Evolutionary conservation across 768 basidiomycete genomes (phyloP).

Genomic region (Leccinellum luteum): DNA sequence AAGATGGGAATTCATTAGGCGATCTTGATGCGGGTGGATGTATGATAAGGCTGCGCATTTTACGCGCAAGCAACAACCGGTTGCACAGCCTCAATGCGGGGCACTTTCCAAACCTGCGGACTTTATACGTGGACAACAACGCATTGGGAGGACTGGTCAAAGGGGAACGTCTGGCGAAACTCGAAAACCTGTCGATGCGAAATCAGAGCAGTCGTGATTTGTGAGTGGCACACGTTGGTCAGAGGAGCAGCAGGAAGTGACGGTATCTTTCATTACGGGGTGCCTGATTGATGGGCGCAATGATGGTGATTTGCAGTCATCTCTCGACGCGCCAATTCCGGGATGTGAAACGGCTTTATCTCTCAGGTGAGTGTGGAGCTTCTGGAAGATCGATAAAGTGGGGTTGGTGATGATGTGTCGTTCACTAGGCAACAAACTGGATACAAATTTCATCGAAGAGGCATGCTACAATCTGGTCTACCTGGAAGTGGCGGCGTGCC

Average conservation of each 20-base stretch:
- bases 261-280: constrained; percentile 38
- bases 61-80: constrained; percentile 82
- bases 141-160: constrained; percentile 48
- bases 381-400: constrained; percentile 14
- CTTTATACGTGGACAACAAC: constrained; percentile 92
- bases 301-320: constrained; percentile 38
- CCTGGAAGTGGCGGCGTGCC: constrained; percentile 88
- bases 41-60: constrained; percentile 74
- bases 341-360: constrained; percentile 91
- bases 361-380: constrained; percentile 67
- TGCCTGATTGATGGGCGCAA: constrained; percentile 35
- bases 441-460: constrained; percentile 58
- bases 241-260: constrained; percentile 29
- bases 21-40: constrained; percentile 50
- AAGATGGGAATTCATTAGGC: constrained; percentile 73
- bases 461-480: constrained; percentile 89
- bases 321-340: constrained; percentile 66
- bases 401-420: constrained; percentile 21
- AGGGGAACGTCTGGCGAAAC: constrained; percentile 56
- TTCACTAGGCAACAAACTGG: constrained; percentile 68
- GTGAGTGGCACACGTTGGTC: constrained; percentile 48
- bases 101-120: constrained; percentile 70
- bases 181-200: constrained; percentile 90
- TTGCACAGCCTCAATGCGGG: constrained; percentile 63
- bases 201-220: constrained; percentile 77